phyloP scores from a whole-genome alignment of 1,284 basidiomycete species.

The Amylostereum chailletii region DNA sequence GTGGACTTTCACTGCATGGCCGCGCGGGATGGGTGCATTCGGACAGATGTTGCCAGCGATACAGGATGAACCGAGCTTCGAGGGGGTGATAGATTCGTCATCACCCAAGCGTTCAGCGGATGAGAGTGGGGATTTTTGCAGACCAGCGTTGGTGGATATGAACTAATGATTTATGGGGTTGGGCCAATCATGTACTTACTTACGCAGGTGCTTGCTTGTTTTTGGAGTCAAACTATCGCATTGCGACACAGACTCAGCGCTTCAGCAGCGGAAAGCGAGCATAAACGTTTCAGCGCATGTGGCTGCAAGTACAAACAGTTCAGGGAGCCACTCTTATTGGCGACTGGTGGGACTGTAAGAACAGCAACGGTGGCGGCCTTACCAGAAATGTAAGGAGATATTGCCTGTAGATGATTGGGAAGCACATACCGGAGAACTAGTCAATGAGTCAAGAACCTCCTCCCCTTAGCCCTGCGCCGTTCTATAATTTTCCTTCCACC shows the following conservation, averaged over 20 bases:
- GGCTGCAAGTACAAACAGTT: background rate
- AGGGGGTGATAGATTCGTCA: slow-evolving; percentile 9
- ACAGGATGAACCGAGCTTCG: slow-evolving; percentile 5
- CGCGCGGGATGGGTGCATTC: background rate
- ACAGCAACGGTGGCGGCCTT: too few species aligned
- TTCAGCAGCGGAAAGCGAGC: background rate
- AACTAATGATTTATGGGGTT: background rate
- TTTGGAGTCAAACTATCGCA: too few species aligned
- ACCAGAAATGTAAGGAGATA: too few species aligned
- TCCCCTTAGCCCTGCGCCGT: slow-evolving; percentile 27
- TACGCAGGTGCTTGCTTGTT: too few species aligned
- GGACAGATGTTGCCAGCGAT: background rate
- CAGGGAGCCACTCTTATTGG: background rate
- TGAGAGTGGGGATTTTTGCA: background rate
- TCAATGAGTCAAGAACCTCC: slow-evolving; percentile 33
- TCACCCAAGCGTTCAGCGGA: slow-evolving; percentile 1
- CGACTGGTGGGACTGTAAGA: too few species aligned
- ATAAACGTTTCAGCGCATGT: background rate
- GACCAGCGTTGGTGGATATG: slow-evolving; percentile 5
- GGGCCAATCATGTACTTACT: too few species aligned
- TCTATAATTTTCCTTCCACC: slow-evolving; percentile 53
- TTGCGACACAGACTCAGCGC: too few species aligned
- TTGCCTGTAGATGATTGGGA: too few species aligned
- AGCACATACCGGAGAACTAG: too few species aligned
- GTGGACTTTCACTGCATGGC: background rate